These are phyloP conservation scores for Suillus brevipes DNA, from an alignment of 768 basidiomycete genomes.

Conservation along the genomic window DNA sequence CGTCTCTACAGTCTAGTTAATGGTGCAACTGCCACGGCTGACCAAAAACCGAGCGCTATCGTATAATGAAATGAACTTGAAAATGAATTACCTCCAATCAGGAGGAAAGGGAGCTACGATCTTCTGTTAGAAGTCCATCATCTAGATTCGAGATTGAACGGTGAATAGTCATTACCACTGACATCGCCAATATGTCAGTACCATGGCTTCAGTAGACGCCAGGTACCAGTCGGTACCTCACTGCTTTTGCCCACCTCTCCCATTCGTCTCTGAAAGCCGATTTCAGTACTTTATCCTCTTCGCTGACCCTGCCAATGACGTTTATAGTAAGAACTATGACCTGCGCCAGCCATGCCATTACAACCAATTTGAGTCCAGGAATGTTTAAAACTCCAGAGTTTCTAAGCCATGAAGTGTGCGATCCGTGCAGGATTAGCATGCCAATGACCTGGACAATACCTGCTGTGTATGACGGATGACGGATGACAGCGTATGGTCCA, in stretches of 20 bases:
- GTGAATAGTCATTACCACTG: background rate
- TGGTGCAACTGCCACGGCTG: background rate
- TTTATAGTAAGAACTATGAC: background rate
- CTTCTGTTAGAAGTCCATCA: background rate
- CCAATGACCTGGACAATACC: constrained; percentile 13
- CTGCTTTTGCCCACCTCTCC: constrained; percentile 24
- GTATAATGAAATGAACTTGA: background rate
- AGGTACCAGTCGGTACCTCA: constrained; percentile 36
- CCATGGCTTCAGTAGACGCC: constrained; percentile 23
- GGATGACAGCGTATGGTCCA: constrained; percentile 45
- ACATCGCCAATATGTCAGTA: background rate
- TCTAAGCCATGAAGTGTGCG: constrained; percentile 11
- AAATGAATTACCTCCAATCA: background rate
- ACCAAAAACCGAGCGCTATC: background rate
- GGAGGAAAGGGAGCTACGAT: background rate
- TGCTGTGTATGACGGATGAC: constrained; percentile 46
- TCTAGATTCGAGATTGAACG: background rate
- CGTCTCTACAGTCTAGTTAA: background rate
- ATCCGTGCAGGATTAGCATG: constrained; percentile 3
- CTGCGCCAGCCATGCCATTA: background rate
- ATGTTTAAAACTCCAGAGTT: background rate
- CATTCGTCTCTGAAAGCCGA: background rate
- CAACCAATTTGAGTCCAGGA: background rate
- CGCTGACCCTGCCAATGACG: background rate
- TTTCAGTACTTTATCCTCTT: background rate